Percentiles rank a stretch among this genome's conserved stretches.
Conservation (phyloP, 768 basidiomycete genomes). For the Coprinellus aureogranulatus region DNA sequence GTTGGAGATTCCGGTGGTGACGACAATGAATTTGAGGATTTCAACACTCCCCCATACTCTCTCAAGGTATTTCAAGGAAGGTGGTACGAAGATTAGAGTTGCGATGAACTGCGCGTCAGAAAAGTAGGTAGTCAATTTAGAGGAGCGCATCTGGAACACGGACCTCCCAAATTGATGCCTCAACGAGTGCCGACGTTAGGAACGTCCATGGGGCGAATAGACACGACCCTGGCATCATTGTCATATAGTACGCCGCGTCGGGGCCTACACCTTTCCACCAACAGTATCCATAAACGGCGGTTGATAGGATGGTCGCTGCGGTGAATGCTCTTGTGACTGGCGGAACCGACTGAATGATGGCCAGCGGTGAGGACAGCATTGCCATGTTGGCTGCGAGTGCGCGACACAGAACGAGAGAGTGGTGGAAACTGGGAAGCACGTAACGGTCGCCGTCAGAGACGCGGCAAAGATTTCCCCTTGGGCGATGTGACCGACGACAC, state of each 20-base stretch:
- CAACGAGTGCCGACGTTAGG: conserved; percentile 81
- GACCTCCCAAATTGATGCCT: conserved; percentile 82
- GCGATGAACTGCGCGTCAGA: conserved; percentile 58
- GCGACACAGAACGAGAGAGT: conserved; percentile 3
- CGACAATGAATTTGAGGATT: conserved; percentile 79
- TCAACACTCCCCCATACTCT: conserved; percentile 91
- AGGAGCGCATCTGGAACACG: conserved; percentile 24
- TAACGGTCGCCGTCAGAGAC: neutral
- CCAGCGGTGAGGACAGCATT: conserved; percentile 68
- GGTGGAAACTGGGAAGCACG: conserved; percentile 3
- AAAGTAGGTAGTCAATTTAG: conserved; percentile 10
- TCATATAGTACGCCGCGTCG: conserved; percentile 61
- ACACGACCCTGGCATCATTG: conserved; percentile 77
- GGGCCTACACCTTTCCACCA: conserved; percentile 47
- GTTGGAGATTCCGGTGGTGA: conserved; percentile 78
- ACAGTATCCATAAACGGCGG: conserved; percentile 64
- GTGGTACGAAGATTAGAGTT: conserved; percentile 74
- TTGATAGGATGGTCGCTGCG: conserved; percentile 53
- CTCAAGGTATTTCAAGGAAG: conserved; percentile 87
- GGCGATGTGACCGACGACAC: conserved; percentile 8
- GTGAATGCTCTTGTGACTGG: conserved; percentile 76
- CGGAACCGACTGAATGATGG: conserved; percentile 68
- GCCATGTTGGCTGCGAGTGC: conserved; percentile 65
- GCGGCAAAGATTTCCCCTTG: neutral
- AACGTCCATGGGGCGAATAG: conserved; percentile 92